Evolutionary conservation across 177 flowering plant species (phyloP).

Genomic region (Vitis hybrid): DNA sequence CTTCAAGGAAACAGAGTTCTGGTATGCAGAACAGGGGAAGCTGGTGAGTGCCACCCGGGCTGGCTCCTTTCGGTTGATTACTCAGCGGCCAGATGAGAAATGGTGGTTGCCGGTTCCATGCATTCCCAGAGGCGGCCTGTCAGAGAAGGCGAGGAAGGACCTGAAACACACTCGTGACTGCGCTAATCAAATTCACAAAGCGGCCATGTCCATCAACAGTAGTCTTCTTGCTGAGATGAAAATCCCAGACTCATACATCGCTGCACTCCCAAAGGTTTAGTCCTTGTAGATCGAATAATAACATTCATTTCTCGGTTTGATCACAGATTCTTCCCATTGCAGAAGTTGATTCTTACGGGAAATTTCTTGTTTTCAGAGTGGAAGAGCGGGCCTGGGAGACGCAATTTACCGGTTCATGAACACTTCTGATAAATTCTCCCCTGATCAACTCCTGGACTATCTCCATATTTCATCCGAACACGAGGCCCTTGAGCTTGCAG

Average conservation of each 20-base stretch:
- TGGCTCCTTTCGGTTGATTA: conserved; percentile 61
- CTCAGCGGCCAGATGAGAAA: conserved; percentile 74
- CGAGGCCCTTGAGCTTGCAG: conserved; percentile 92
- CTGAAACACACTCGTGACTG: conserved; percentile 72
- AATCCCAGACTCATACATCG: conserved; percentile 79
- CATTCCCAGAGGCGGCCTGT: conserved; percentile 73
- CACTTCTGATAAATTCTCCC: conserved; percentile 59
- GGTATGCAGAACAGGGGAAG: conserved; percentile 81
- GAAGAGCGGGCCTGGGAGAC: conserved; percentile 81
- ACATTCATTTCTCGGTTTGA: background rate
- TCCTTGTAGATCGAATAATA: background rate
- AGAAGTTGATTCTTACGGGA: background rate
- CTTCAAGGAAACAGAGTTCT: conserved; percentile 71
- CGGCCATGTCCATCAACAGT: conserved; percentile 85
- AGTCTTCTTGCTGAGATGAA: conserved; percentile 78
- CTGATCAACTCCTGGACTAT: conserved; percentile 67
- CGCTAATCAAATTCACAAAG: conserved; percentile 88
- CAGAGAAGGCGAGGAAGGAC: conserved; percentile 72
- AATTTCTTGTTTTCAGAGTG: conserved; percentile 52
- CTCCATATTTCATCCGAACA: conserved; percentile 79
- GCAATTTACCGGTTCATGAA: conserved; percentile 63
- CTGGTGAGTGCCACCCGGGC: conserved; percentile 41
- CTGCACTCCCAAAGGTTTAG: conserved; percentile 85
- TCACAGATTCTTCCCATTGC: background rate
- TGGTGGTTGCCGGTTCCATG: conserved; percentile 99